phyloP scores from a whole-genome alignment of 768 basidiomycete genomes.

The Arthromyces matolae region DNA sequence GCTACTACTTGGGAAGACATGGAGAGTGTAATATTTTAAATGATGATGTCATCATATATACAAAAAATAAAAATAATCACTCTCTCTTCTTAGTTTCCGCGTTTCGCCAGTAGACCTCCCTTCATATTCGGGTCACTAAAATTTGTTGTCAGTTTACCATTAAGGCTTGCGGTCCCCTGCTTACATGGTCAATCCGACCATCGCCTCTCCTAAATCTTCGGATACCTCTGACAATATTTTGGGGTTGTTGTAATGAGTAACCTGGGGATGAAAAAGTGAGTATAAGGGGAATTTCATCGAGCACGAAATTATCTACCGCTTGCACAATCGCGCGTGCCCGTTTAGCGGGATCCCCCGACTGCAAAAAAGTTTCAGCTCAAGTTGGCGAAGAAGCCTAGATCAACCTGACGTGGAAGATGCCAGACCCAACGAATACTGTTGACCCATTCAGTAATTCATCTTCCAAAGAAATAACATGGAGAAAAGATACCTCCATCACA shows the following conservation, averaged over 20 bases:
- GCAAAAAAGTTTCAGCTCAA: not conserved
- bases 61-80: no score
- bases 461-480: conserved; percentile 4
- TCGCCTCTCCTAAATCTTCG: conserved; percentile 82
- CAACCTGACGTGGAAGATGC: conserved; percentile 83
- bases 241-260: conserved; percentile 94
- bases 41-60: conserved; percentile 14
- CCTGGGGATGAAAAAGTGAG: no score
- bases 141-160: conserved; percentile 3
- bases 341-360: conserved; percentile 93
- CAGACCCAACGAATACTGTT: conserved; percentile 94
- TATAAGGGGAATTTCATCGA: no score
- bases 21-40: not conserved
- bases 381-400: not conserved
- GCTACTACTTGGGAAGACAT: conserved; percentile 3
- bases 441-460: conserved; percentile 5
- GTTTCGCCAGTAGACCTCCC: conserved; percentile 65
- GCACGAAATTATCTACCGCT: conserved; percentile 51
- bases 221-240: conserved; percentile 90
- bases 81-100: conserved; percentile 69
- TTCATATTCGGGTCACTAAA: conserved; percentile 60
- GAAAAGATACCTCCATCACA: conserved; percentile 81
- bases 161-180: conserved; percentile 22
- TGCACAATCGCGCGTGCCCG: conserved; percentile 95
- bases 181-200: conserved; percentile 90